Evolutionary conservation across 768 basidiomycete genomes (phyloP), one percentile per base, ranked within the genome.

Genomic region (Pulveroboletus ravenelii): DNA sequence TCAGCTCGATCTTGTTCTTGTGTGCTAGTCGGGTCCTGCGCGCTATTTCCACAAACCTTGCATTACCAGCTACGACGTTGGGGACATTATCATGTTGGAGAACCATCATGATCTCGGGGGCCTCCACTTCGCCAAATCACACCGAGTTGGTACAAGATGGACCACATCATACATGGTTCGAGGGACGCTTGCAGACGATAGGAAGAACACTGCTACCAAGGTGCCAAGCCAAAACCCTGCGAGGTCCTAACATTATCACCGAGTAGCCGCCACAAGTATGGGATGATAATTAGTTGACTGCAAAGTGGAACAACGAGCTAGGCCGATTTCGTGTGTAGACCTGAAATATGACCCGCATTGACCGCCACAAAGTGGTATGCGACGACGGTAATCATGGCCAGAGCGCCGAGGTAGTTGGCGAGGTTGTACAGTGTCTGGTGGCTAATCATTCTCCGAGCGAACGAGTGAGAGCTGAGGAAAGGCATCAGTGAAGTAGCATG

Each of bases 361-460:
- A 95, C 90, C 31, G 89, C 85, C 45, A 97, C 74, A 61, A 95
- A 81, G 72, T 97, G 94, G 70, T 94, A 96, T 41, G 82, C 79
- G 47, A 97, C 85, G 48, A 93, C 86, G 6, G 88, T 84, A 57
- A 91, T 61, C 85, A 97, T 92, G 27, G 94, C 89, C 46, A 89
- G 74, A 34, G 84, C 74, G 34, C 93, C 93, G 15, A 94, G 82
- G 27, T 81, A 74, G 69, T 92, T 93, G 51, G 91, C 87, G 47
- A 95, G 77, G 48, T 79, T 77, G 70, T 89, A 89, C 32, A 95
- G 77, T 6, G 89, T 90, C 53, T 79, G 72, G 69, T 92, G 83
- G 47, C 78, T 81, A 32, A 95, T 93, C 89, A 91, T 93, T 36
- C 35, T 48, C n/a, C 2, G 38, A 67, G 52, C 17, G 34, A 27